A percentile compares a stretch with the other conserved stretches of the same genome.
Conservation (phyloP, 2,329 filamentous ascomycete species). For the Aureobasidium vineae region DNA sequence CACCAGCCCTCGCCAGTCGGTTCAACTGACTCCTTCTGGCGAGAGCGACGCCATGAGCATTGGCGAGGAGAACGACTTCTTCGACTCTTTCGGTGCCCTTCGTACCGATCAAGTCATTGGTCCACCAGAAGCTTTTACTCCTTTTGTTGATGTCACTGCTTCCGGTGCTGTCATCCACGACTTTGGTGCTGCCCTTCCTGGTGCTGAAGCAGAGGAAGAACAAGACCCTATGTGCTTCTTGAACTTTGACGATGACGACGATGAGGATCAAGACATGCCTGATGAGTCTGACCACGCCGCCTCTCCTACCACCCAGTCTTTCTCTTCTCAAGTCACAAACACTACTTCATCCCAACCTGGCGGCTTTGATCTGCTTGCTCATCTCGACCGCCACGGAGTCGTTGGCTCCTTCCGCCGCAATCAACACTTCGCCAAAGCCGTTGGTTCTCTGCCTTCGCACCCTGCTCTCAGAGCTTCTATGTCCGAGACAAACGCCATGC, state of each 20-base stretch:
- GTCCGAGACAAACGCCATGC: conserved; percentile 60
- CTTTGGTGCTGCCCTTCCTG: conserved; percentile 28
- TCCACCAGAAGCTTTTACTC: conserved; percentile 28
- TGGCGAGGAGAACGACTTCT: conserved; percentile 18
- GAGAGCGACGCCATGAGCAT: conserved; percentile 28
- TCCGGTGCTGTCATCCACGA: conserved; percentile 27
- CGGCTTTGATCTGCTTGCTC: conserved; percentile 53
- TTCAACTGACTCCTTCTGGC: conserved; percentile 28
- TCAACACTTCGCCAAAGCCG: conserved; percentile 51
- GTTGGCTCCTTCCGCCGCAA: conserved; percentile 74
- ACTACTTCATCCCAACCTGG: conserved; percentile 20
- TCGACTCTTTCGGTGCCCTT: conserved; percentile 26
- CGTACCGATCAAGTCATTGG: conserved; percentile 28
- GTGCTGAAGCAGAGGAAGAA: conserved; percentile 48
- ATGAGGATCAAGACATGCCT: conserved; percentile 55
- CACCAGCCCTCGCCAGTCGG: conserved; percentile 35
- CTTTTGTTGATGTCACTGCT: conserved; percentile 28
- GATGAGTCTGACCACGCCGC: conserved; percentile 40
- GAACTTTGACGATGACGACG: conserved; percentile 63
- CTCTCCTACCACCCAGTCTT: conserved; percentile 46
- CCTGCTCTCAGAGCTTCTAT: conserved; percentile 61
- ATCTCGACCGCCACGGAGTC: conserved; percentile 61
- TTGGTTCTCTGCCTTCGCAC: conserved; percentile 58
- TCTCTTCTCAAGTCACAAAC: conserved; percentile 53
- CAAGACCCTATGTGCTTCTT: conserved; percentile 69